Percentiles rank a stretch among this genome's conserved stretches.
Conservation (phyloP, 768 basidiomycete species). For the Amanita subjunquillea region DNA sequence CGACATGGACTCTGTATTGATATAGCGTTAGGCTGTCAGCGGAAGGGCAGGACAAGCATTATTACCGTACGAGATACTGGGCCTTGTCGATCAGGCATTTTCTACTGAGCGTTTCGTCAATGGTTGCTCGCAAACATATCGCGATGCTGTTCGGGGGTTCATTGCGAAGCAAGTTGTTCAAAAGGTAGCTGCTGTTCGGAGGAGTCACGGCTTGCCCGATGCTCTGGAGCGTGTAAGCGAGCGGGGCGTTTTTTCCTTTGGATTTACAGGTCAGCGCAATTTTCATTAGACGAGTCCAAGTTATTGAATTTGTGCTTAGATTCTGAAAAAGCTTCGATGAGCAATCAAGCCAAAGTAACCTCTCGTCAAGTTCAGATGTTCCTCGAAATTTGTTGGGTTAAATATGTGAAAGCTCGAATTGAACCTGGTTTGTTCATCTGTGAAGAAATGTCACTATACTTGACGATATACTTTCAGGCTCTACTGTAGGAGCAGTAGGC, state of each 20-base stretch:
- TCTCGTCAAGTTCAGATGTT: constrained; percentile 69
- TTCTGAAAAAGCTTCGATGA: constrained; percentile 64
- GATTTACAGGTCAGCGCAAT: constrained; percentile 46
- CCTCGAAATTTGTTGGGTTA: constrained; percentile 80
- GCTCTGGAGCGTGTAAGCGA: constrained; percentile 66
- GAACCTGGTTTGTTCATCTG: constrained; percentile 62
- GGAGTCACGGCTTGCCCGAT: constrained; percentile 72
- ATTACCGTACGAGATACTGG: constrained; percentile 79
- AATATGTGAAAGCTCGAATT: constrained; percentile 91
- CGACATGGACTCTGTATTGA: constrained; percentile 5
- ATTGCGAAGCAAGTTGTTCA: constrained; percentile 56
- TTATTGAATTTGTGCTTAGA: constrained; percentile 22
- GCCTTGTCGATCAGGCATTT: constrained; percentile 59
- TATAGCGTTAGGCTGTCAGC: constrained; percentile 44
- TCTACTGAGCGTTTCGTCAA: constrained; percentile 44
- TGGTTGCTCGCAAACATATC: constrained; percentile 65
- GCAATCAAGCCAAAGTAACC: constrained; percentile 88
- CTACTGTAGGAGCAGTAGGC: constrained; percentile 96
- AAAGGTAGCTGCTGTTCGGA: constrained; percentile 56
- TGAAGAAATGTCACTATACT: not conserved
- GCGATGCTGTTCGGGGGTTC: constrained; percentile 61
- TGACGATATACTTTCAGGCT: constrained; percentile 38
- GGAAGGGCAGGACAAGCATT: constrained; percentile 52
- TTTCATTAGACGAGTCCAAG: constrained; percentile 1
- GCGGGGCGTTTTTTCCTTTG: constrained; percentile 75